Base-by-base conservation (phyloP, 176 grass and related monocot genomes). In the sorghum (Sorghum bicolor) region DNA sequence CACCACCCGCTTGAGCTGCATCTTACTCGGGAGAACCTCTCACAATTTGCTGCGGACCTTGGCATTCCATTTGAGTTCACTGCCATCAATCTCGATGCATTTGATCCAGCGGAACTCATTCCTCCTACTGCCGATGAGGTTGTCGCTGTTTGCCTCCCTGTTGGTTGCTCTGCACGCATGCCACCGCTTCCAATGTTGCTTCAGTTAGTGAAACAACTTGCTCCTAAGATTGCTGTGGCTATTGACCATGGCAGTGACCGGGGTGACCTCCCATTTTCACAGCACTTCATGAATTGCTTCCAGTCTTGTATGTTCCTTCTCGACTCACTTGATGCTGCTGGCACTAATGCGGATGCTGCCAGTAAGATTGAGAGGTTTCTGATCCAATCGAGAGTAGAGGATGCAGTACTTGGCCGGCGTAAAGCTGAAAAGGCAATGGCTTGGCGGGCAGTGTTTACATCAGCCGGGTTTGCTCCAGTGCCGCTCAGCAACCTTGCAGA, bases 401-500 rank as follows among this genome's bases (percentile, higher is more conserved):
- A 62, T 50, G 72, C 86, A 7, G 75, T 94, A 25, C 76, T 94
- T 4, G 88, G 92, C 0, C 88, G 88, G 41, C 79, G 75, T 6
- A 57, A 71, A 43, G 72, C 75, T 41, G 74, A 80, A 13, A 90
- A 85, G 43, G 68, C 84, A 58, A 87, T 83, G 67, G 80, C 89
- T 16, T 94, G 88, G 85, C 31, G 74, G 76, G 47, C 72, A 8
- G 67, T 83, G 41, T 94, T 94, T 72, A 55, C 92, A 47, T 85
- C 85, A 0, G 62, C 88, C 5, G 88, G 92, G 16, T 94, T 90
- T 63, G 60, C 47, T 22, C 92, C 86, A 1, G 12, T 88, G 26
- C 88, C 85, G 4, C 87, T 90, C 69, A 94, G 92, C 86, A 94
- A 88, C 77, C 77, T 90, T 68, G 76, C 88, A 0, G 88, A 94